Evolutionary conservation across 495 filamentous ascomycete species (phyloP).

Genomic region (Evernia prunastri): DNA sequence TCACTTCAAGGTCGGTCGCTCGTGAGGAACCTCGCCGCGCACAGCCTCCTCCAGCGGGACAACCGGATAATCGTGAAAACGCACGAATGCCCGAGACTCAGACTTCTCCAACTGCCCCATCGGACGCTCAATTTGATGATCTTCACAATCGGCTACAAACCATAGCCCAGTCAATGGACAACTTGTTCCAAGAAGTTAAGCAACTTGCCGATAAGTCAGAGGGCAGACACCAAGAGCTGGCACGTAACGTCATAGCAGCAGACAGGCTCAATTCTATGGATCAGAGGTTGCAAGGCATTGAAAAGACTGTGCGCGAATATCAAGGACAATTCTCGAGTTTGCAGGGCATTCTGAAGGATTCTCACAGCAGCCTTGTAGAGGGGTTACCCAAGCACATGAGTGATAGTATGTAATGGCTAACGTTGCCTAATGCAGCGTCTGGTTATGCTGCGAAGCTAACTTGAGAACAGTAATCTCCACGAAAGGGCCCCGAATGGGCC

Average conservation of each 20-base stretch:
- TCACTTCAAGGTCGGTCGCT: conserved; percentile 21
- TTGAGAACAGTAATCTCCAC: conserved; percentile 47
- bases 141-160: conserved; percentile 73
- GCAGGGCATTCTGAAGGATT: conserved; percentile 63
- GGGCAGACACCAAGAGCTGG: conserved; percentile 52
- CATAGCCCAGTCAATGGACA: conserved; percentile 63
- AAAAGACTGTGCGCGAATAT: conserved; percentile 59
- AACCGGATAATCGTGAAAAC: conserved; percentile 18
- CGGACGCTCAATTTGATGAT: conserved; percentile 62
- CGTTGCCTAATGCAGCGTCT: not conserved
- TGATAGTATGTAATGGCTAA: conserved; percentile 30
- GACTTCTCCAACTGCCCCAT: conserved; percentile 44
- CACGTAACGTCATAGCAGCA: conserved; percentile 40
- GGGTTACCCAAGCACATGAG: conserved; percentile 48
- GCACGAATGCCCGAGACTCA: conserved; percentile 38
- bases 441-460: conserved; percentile 3
- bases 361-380: conserved; percentile 60
- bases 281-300: conserved; percentile 51
- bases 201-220: conserved; percentile 39
- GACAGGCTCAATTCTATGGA: conserved; percentile 51
- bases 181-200: conserved; percentile 58
- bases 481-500: conserved; percentile 58
- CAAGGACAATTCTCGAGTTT: conserved; percentile 62
- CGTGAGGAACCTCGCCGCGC: conserved; percentile 35
- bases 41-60: conserved; percentile 35